Base-by-base conservation (phyloP, 495 filamentous ascomycete species). In the Penicillium salamii region DNA sequence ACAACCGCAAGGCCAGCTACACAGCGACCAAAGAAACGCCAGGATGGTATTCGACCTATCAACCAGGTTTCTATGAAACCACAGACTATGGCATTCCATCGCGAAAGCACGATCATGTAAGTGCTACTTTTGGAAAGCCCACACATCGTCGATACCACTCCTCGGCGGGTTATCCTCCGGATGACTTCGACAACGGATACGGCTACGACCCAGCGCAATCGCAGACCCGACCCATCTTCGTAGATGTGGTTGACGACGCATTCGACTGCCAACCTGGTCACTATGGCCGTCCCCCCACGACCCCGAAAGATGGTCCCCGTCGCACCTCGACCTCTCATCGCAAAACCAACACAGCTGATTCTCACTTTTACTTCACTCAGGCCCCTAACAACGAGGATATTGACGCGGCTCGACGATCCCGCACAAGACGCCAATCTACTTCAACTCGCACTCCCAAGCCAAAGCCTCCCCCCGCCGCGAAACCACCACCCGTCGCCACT, bases 401-500 rank as follows among this genome's bases (percentile, higher is more conserved):
- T 55, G 66, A 73, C 52, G 52, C 72, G 46, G 65, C 70, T 41
- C 72, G 72, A 31, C 73, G 74, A 23, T 68, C 71, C 34, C 64
- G 71, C 53, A 48, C 72, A 17, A 69, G 73, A 56, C 70, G 77
- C 58, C 65, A 79, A 56, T 77, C 80, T 33, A 71, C 76, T 26
- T 72, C 76, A 38, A 76, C 74, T 19, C 68, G 69, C 23, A 76
- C 61, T 5, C 70, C 72, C 0, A 76, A 76, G 53, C 69, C 76
- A 35, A 77, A 70, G 55, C 71, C 73, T 14, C 50, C 71, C 1
- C 53, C 70, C 3, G 56, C 76, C 8, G 60, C 68, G 14, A 75
- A 76, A 51, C 76, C 73, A 54, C 58, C 82, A 39, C 77, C 81
- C 44, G 81, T 85, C 69, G 92, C 95, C 46, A 96, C 90, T 46